A percentile compares a stretch with the other conserved stretches of the same genome.
These are phyloP conservation scores for Suillus subalutaceus DNA, from an alignment of 768 basidiomycete species.

Conservation along the genomic window DNA sequence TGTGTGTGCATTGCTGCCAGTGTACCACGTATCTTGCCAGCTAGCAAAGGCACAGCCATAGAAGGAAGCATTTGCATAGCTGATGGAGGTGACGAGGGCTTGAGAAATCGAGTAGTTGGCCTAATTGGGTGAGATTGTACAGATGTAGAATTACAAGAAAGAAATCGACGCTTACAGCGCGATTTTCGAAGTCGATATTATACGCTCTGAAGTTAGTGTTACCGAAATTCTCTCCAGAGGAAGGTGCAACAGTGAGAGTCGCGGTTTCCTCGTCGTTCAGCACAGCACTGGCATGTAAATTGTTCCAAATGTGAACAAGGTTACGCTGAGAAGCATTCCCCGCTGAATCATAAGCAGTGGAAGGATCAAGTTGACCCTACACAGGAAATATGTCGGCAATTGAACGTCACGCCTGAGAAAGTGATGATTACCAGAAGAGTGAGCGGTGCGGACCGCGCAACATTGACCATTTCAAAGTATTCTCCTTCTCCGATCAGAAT, in stretches of 20 bases:
- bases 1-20: constrained; percentile 58
- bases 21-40: constrained; percentile 71
- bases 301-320: constrained; percentile 57
- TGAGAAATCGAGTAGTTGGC: constrained; percentile 63
- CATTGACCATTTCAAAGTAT: constrained; percentile 62
- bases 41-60: constrained; percentile 61
- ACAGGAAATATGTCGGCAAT: not conserved
- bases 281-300: constrained; percentile 42
- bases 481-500: constrained; percentile 62
- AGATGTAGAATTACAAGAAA: not conserved
- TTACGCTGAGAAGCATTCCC: constrained; percentile 48
- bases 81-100: constrained; percentile 63
- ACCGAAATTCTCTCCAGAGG: constrained; percentile 50
- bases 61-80: constrained; percentile 69
- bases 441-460: constrained; percentile 55
- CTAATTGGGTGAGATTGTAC: constrained; percentile 16
- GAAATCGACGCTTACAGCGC: constrained; percentile 49
- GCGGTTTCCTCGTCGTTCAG: constrained; percentile 62
- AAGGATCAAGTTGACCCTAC: constrained; percentile 53
- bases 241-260: constrained; percentile 59
- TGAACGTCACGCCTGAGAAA: constrained; percentile 3
- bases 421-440: constrained; percentile 51
- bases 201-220: constrained; percentile 63
- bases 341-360: constrained; percentile 39
- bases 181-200: constrained; percentile 68